Conservation (phyloP, 768 basidiomycete genomes). For the Lactarius sp. region DNA sequence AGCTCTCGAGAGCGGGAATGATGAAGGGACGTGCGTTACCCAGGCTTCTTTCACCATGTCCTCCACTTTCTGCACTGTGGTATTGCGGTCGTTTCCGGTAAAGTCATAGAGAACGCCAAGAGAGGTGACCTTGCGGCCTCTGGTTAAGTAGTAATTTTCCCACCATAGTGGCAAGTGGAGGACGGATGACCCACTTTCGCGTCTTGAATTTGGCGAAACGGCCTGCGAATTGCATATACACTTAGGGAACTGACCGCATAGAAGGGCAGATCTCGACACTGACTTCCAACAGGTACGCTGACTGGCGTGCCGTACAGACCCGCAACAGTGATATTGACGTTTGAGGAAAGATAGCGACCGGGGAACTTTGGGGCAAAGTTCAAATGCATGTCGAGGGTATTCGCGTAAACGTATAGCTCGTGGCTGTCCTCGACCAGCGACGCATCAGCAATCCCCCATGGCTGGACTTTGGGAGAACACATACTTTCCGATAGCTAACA, state of each 20-base stretch:
- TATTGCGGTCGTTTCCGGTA: constrained; percentile 61
- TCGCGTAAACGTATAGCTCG: constrained; percentile 70
- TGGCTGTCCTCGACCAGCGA: constrained; percentile 43
- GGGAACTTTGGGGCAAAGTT: constrained; percentile 63
- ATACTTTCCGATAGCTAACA: constrained; percentile 81
- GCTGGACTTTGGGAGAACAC: constrained; percentile 28
- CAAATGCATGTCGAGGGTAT: constrained; percentile 64
- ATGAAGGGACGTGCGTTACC: constrained; percentile 38
- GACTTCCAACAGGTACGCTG: constrained; percentile 45
- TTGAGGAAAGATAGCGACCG: constrained; percentile 77
- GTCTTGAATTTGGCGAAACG: constrained; percentile 73
- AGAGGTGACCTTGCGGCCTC: constrained; percentile 70
- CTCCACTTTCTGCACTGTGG: constrained; percentile 67
- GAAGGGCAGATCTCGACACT: constrained; percentile 14
- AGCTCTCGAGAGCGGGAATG: not conserved
- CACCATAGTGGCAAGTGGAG: not conserved
- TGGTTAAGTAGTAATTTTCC: constrained; percentile 24
- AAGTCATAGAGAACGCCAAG: constrained; percentile 80
- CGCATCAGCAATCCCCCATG: not conserved
- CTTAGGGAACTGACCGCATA: not conserved
- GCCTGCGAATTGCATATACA: constrained; percentile 32
- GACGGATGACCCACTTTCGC: constrained; percentile 45
- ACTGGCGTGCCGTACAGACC: constrained; percentile 36
- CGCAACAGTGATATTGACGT: constrained; percentile 75
- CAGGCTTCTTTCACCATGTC: constrained; percentile 78